These are phyloP conservation scores for Diversispora eburnea DNA, from an alignment of 192 early-diverging fungal genomes.

Conservation along the genomic window DNA sequence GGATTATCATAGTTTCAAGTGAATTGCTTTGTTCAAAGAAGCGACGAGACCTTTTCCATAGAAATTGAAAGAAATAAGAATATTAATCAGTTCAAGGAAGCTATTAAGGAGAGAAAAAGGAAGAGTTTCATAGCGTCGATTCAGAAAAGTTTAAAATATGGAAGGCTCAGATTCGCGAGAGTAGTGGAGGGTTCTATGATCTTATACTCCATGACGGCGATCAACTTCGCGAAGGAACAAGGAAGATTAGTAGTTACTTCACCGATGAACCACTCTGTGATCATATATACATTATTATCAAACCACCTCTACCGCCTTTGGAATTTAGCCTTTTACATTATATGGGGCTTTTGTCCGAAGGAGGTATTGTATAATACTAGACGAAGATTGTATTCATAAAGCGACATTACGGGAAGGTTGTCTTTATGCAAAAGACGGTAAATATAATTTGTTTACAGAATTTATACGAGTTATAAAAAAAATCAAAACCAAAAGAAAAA, in stretches of 20 bases:
- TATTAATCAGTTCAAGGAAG: slow-evolving; percentile 30
- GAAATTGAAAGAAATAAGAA: slow-evolving; percentile 12
- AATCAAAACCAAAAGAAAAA: slow-evolving; percentile 13
- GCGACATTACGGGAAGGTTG: slow-evolving; percentile 18
- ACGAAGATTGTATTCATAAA: slow-evolving; percentile 12
- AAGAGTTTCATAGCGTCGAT: slow-evolving; percentile 19
- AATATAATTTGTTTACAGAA: slow-evolving; percentile 16
- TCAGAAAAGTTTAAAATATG: background rate
- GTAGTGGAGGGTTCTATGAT: background rate
- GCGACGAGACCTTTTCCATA: slow-evolving; percentile 7
- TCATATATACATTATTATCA: slow-evolving; percentile 24
- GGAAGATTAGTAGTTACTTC: slow-evolving; percentile 26
- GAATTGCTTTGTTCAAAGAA: slow-evolving; percentile 23
- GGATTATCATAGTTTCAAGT: too few species aligned
- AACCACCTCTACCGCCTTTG: slow-evolving; percentile 8
- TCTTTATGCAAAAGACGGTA: slow-evolving; percentile 6
- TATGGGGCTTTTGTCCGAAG: background rate
- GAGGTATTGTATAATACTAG: slow-evolving; percentile 22
- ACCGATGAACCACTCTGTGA: slow-evolving; percentile 5
- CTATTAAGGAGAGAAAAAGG: slow-evolving; percentile 26
- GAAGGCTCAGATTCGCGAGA: slow-evolving; percentile 18
- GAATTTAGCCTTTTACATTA: background rate
- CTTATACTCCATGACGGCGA: slow-evolving; percentile 1
- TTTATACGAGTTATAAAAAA: slow-evolving; percentile 22
- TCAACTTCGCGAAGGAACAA: slow-evolving; percentile 6